Conservation (phyloP, 768 basidiomycete genomes). For the Leccinum ochraceum region DNA sequence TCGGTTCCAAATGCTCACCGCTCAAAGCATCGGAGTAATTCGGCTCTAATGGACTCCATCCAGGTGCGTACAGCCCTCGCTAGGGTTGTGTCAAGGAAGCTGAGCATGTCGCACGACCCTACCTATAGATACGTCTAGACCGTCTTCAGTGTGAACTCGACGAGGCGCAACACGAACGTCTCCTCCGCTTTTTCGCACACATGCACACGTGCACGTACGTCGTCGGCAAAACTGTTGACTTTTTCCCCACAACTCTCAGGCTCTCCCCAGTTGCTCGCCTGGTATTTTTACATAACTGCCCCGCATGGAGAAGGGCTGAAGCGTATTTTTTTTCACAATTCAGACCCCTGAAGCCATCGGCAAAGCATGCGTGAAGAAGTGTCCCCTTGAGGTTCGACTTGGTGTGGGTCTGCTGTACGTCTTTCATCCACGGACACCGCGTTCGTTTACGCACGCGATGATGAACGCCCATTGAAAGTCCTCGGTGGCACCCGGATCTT, state of each 20-base stretch:
- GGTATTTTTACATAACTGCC: conserved; percentile 1
- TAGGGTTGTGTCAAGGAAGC: neutral
- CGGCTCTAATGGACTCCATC: neutral
- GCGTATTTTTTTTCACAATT: neutral
- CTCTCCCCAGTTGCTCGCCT: neutral
- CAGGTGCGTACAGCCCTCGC: neutral
- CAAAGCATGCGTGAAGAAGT: neutral
- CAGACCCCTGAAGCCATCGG: neutral
- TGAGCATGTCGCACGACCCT: neutral
- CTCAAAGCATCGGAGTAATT: neutral
- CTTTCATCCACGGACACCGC: neutral
- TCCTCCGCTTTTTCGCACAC: neutral
- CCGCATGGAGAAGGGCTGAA: conserved; percentile 2
- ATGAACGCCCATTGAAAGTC: neutral
- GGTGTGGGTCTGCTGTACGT: conserved; percentile 16
- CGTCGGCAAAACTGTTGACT: neutral
- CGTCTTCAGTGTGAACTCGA: neutral
- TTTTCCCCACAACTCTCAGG: neutral
- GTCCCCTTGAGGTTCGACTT: neutral
- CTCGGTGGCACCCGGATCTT: conserved; percentile 2
- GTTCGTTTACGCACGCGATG: conserved; percentile 1
- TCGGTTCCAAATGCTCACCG: neutral
- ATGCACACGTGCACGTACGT: neutral
- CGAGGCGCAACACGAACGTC: neutral
- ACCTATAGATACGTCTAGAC: neutral